Percentiles rank a stretch among this genome's conserved stretches.
These are phyloP conservation scores for Fremontodendron californicum DNA, from an alignment of 345 rosid genomes.

Conservation along the genomic window DNA sequence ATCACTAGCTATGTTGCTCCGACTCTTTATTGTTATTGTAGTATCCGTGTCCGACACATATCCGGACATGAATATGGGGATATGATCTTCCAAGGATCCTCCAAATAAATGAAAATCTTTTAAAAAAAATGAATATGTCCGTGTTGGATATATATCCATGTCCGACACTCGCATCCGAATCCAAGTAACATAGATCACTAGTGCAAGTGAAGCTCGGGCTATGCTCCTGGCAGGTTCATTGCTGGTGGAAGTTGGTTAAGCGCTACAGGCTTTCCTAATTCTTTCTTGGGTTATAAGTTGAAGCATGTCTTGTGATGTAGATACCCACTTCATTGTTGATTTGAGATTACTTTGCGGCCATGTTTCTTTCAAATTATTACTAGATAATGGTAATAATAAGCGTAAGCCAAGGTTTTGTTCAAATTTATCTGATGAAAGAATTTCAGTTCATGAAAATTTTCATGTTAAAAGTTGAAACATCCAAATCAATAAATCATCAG, in stretches of 20 bases:
- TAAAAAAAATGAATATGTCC: no score
- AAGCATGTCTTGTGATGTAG: not conserved
- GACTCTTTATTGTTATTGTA: no score
- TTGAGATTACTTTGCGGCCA: not conserved
- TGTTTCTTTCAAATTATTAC: not conserved
- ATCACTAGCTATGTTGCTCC: no score
- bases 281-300: slow-evolving; percentile 47
- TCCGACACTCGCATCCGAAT: no score
- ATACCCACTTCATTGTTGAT: not conserved
- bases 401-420: not conserved
- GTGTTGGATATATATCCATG: no score
- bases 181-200: no score
- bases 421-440: not conserved
- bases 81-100: no score
- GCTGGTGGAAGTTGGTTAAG: slow-evolving; percentile 64
- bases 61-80: no score
- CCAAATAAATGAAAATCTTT: no score
- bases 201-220: slow-evolving; percentile 56
- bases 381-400: not conserved
- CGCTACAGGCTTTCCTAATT: slow-evolving; percentile 74
- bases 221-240: slow-evolving; percentile 49
- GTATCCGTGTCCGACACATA: no score
- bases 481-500: not conserved
- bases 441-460: not conserved
- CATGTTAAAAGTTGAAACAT: not conserved